Evolutionary conservation across 208 protist genomes (phyloP).

Genomic region (Wallacemonas sp.): DNA sequence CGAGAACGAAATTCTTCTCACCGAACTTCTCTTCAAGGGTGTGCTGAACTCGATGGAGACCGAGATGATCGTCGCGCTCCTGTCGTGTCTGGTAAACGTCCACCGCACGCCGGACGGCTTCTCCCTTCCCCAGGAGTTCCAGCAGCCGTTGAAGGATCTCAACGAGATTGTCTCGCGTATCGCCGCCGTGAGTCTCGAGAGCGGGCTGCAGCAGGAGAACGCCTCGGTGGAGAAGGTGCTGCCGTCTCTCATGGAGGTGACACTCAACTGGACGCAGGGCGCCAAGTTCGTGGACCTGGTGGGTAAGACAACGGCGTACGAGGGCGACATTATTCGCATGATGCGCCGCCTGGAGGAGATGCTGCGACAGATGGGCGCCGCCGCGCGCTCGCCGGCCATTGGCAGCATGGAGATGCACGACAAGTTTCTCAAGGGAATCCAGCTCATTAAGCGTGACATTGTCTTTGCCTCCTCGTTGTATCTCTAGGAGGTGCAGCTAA

Average conservation of each 20-base stretch:
- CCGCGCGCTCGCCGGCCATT: slow-evolving; percentile 98
- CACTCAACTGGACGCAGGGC: slow-evolving; percentile 97
- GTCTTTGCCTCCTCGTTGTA: slow-evolving; percentile 99
- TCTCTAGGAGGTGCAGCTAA: slow-evolving; percentile 44
- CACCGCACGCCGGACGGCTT: slow-evolving; percentile 93
- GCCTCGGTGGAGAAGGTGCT: slow-evolving; percentile 95
- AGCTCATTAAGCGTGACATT: slow-evolving; percentile 98
- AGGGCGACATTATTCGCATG: slow-evolving; percentile 97
- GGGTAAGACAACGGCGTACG: slow-evolving; percentile 98
- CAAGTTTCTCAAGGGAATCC: slow-evolving; percentile 98
- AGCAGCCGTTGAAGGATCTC: slow-evolving; percentile 88
- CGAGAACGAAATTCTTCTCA: slow-evolving; percentile 98
- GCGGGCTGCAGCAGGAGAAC: slow-evolving; percentile 89
- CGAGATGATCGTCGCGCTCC: slow-evolving; percentile 95
- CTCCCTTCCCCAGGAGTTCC: slow-evolving; percentile 82
- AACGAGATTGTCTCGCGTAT: slow-evolving; percentile 94
- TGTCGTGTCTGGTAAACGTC: slow-evolving; percentile 97
- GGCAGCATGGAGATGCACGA: slow-evolving; percentile 98
- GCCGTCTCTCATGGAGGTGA: slow-evolving; percentile 97
- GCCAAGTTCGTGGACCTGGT: slow-evolving; percentile 98
- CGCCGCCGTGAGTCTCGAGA: slow-evolving; percentile 92
- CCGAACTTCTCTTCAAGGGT: slow-evolving; percentile 98
- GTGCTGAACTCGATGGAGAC: slow-evolving; percentile 97
- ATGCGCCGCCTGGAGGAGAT: slow-evolving; percentile 99
- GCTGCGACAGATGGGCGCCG: slow-evolving; percentile 96